Evolutionary conservation across 176 grass and related monocot species (phyloP), one percentile per base, ranked within the genome.

Genomic region (Bolboschoenus planiculmis): DNA sequence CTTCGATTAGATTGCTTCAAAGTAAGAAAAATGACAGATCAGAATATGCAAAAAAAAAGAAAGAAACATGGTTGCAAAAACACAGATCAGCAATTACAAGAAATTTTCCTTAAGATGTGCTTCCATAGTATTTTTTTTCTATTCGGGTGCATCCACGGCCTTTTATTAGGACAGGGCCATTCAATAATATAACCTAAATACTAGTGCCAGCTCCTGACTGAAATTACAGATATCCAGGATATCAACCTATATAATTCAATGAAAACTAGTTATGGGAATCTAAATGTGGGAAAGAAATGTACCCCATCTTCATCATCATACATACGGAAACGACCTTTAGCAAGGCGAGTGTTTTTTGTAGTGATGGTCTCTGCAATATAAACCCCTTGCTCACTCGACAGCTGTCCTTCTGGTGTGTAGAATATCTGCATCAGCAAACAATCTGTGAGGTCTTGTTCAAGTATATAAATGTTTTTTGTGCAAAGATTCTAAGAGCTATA

Each of bases 371-470:
- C 95, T 8, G 95, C 92, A 54, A 98, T 81, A 86, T 98, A 98
- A 85, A 98, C 57, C 72, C 95, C 95, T 91, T 95, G 92, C 61
- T 98, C 95, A 10, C 78, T 87, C 67, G 90, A 94, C 50, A 98
- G 63, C 82, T 93, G 85, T 29, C 92, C 92, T 88, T 98, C 95
- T 77, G 90, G 87, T 72, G 92, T 93, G 86, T 88, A 95, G 82
- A 95, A 93, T 83, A 98, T 91, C 95, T 98, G 82, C 50, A 91
- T 26, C 71, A 47, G 43, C 42, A 50, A 29, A 48, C 24, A 75
- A 75, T 15, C 40, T 30, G 42, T 48, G 11, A 16, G 71, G 43
- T 75, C 43, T 15, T 27, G 37, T 37, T 36, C 63, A 67, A 67
- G 4, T 37, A 37, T 37, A 37, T n/a, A 67, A 39, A 11, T 20